phyloP scores from a whole-genome alignment of 257 asterid genomes.

The Mitragyna speciosa region DNA sequence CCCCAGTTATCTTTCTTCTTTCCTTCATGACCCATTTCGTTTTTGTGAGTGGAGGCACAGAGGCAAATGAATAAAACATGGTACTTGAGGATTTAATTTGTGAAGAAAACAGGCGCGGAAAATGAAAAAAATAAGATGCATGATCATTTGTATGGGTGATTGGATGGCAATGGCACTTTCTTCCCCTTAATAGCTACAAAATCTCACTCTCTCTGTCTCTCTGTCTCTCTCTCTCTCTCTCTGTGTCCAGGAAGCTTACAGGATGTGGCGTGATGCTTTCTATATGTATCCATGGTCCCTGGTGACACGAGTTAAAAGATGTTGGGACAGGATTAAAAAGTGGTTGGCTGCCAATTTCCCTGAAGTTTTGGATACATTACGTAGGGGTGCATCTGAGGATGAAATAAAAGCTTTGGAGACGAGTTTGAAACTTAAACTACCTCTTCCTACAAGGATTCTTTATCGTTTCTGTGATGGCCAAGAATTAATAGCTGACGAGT shows the following conservation, averaged over 20 bases:
- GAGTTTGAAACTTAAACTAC: slow-evolving; percentile 62
- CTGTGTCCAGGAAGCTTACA: slow-evolving; percentile 63
- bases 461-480: slow-evolving; percentile 91
- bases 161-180: not conserved
- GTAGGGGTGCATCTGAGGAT: slow-evolving; percentile 74
- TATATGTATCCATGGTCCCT: slow-evolving; percentile 82
- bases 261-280: slow-evolving; percentile 71
- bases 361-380: slow-evolving; percentile 67
- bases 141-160: not conserved
- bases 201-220: not conserved
- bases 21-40: too few species aligned
- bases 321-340: slow-evolving; percentile 65
- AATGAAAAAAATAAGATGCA: too few species aligned
- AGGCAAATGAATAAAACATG: too few species aligned
- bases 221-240: slow-evolving; percentile 10
- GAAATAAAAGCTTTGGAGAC: slow-evolving; percentile 58
- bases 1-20: too few species aligned
- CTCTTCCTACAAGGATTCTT: slow-evolving; percentile 80
- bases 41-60: too few species aligned
- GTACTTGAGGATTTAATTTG: too few species aligned
- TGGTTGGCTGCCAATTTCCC: slow-evolving; percentile 73
- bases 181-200: not conserved
- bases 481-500: slow-evolving; percentile 41
- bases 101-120: too few species aligned
- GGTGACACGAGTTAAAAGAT: slow-evolving; percentile 62